These are phyloP conservation scores for Gentiana macrophylla DNA, from an alignment of 257 asterid genomes.

Conservation along the genomic window DNA sequence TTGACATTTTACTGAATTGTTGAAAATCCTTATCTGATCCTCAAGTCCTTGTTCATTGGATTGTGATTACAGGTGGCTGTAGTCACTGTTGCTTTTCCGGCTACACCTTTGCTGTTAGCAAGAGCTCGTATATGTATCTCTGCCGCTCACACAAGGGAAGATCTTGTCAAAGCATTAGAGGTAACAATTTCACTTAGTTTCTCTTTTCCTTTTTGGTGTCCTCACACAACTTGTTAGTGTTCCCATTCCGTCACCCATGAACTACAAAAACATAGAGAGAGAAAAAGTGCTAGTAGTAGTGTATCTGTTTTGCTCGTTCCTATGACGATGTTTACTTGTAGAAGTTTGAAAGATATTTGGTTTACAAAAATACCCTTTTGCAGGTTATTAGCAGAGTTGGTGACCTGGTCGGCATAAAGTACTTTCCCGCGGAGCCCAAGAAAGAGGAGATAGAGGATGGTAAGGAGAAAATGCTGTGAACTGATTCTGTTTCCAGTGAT, in stretches of 20 bases:
- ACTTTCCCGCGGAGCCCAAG: slow-evolving; percentile 76
- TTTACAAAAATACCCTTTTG: background rate
- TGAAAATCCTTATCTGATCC: no score
- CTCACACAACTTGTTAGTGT: no score
- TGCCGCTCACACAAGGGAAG: slow-evolving; percentile 93
- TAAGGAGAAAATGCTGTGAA: slow-evolving; percentile 53
- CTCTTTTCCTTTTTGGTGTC: background rate
- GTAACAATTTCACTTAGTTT: slow-evolving; percentile 22
- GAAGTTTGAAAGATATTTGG: no score
- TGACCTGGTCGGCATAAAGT: slow-evolving; percentile 73
- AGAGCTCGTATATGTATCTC: slow-evolving; percentile 96
- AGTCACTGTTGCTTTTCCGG: slow-evolving; percentile 96
- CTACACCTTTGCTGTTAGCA: slow-evolving; percentile 90
- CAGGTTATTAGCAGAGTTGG: slow-evolving; percentile 81
- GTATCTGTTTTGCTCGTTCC: no score
- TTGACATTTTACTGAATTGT: background rate
- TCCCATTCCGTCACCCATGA: no score
- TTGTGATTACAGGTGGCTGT: slow-evolving; percentile 65
- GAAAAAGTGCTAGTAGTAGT: no score
- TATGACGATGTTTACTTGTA: no score
- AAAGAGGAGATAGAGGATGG: slow-evolving; percentile 64
- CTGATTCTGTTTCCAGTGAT: background rate
- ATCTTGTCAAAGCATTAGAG: slow-evolving; percentile 82
- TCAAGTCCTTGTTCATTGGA: background rate
- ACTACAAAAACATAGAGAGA: no score